These are phyloP conservation scores for Petasospora fabianii DNA, from an alignment of 1,139 yeast species.

Conservation along the genomic window DNA sequence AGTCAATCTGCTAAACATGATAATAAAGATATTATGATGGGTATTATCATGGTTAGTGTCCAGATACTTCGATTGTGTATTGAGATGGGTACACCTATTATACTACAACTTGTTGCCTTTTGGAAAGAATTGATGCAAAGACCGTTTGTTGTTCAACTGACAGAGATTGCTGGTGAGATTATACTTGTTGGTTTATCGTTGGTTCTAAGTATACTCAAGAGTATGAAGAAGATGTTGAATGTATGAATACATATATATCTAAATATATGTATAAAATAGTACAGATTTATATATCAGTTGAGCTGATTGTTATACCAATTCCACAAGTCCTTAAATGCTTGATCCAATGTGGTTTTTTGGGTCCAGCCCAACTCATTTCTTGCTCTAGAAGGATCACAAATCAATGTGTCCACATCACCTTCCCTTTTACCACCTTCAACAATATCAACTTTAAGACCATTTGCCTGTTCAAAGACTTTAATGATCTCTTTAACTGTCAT, in stretches of 20 bases:
- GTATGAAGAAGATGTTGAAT: conserved; percentile 1
- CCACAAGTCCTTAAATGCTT: conserved; percentile 76
- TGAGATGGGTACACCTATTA: conserved; percentile 13
- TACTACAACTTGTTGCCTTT: not conserved
- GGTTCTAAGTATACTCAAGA: conserved; percentile 6
- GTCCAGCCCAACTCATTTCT: conserved; percentile 63
- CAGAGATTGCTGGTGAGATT: conserved; percentile 11
- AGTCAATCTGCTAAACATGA: not conserved
- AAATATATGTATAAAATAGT: not conserved
- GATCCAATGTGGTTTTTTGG: conserved; percentile 52
- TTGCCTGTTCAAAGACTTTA: conserved; percentile 62
- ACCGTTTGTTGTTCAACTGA: conserved; percentile 5
- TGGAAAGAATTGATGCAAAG: conserved; percentile 6
- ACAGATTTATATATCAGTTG: no score
- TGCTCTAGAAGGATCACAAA: conserved; percentile 71
- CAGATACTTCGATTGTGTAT: conserved; percentile 10
- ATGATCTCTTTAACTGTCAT: conserved; percentile 73
- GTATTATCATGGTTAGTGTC: conserved; percentile 11
- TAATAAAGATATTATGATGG: conserved; percentile 8
- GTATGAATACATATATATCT: not conserved
- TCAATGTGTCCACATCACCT: conserved; percentile 77
- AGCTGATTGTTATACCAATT: conserved; percentile 50
- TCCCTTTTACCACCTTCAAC: conserved; percentile 63
- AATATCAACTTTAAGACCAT: conserved; percentile 64
- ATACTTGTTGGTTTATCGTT: conserved; percentile 8